These are phyloP conservation scores for Cordyceps farinosa DNA, from an alignment of 2,329 filamentous ascomycete species.

Conservation along the genomic window DNA sequence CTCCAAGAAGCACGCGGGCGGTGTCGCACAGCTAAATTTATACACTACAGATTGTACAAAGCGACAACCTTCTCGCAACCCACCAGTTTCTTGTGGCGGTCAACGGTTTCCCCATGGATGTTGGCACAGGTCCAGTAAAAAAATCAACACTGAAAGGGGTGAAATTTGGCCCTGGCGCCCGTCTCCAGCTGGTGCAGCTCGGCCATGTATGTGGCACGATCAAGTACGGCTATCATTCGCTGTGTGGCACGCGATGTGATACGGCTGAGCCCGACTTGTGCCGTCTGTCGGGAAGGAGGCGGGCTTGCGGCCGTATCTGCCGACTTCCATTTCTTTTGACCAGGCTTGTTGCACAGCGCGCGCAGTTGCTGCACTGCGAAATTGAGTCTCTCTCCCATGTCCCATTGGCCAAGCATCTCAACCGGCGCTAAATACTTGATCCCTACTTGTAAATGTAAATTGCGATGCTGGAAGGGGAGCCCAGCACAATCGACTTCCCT, in stretches of 20 bases:
- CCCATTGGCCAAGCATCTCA: neutral
- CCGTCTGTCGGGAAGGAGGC: neutral
- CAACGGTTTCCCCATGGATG: neutral
- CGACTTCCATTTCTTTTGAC: neutral
- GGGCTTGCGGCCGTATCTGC: neutral
- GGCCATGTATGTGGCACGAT: neutral
- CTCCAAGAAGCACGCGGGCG: neutral
- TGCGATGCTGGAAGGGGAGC: neutral
- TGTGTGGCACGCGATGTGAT: constrained; percentile 6
- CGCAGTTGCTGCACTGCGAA: neutral
- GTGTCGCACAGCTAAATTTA: neutral
- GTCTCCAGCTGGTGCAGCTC: neutral
- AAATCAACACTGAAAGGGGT: neutral
- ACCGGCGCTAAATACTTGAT: neutral
- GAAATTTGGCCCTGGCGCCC: neutral
- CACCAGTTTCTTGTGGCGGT: neutral
- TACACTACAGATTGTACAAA: neutral
- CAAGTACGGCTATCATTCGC: neutral
- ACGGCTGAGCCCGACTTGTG: neutral
- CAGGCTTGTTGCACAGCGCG: neutral
- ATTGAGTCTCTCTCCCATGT: neutral
- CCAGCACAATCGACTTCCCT: neutral
- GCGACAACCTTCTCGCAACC: neutral
- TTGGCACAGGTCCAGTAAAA: neutral
- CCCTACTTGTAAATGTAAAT: neutral